Evolutionary conservation across 1,284 basidiomycete species (phyloP), one percentile per base, ranked within the genome.

Genomic region (Cystobasidium slooffiae): DNA sequence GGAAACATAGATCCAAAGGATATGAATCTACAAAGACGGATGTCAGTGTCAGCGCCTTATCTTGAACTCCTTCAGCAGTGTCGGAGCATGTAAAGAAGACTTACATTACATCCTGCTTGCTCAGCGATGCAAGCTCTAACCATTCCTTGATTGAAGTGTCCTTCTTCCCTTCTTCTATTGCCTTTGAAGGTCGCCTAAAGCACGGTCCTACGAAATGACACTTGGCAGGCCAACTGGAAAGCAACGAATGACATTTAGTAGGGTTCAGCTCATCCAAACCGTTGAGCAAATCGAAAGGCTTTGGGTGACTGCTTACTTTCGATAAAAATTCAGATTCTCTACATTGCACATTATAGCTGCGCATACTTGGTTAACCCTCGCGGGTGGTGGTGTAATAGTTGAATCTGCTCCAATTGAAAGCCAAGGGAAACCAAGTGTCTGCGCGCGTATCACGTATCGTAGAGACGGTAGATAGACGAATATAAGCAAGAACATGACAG

Each of bases 1-100:
- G 61, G 69, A 46, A 72, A 72, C 69, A 72, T 72, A 49, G 69
- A 72, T 16, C 69, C 69, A 16, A 72, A 72, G 12, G 69, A 61
- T n/a, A 72, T 72, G 69, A 72, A 72, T 6, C 69, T 72, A 39
- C 3, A 39, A 49, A 16, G 14, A 24, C 39, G 22, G 4, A 0
- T 18, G 44, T 52, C 9, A 51, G 49, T 6, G 14, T n/a, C 44
- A 55, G 20, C 7, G 5, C 12, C n/a, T 41, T 20, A 43, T 31
- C 39, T 6, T 18, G 16, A 41, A 10, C 14, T 10, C 56, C 6
- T 16, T n/a, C 8, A n/a, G 18, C 6, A 24, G 20, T 8, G 20
- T 8, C 10, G 1, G 39, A 12, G 22, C 16, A 49, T 51, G 7
- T 16, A 12, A 12, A 16, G 31, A 44, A 10, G n/a, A 44, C 61